Percentiles rank a stretch among this genome's conserved stretches.
Evolutionary conservation across 2,329 filamentous ascomycete genomes (phyloP).

Genomic region (Escovopsis sp.): DNA sequence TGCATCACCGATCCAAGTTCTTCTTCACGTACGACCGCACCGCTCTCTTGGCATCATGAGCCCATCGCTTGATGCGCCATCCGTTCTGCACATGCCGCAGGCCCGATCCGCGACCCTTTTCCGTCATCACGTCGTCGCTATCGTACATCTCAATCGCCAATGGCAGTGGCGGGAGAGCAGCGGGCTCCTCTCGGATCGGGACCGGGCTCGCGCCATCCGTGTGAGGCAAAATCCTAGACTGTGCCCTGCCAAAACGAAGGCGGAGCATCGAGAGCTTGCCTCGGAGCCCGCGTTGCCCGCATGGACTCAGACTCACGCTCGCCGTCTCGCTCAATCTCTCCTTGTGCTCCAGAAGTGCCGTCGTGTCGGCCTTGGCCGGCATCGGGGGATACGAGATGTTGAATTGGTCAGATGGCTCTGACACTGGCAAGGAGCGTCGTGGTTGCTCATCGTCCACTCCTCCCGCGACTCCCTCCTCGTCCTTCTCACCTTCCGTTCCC

Average conservation of each 20-base stretch:
- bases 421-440: conserved; percentile 5
- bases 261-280: conserved; percentile 19
- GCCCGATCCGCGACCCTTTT: conserved; percentile 4
- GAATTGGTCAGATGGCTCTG: conserved; percentile 19
- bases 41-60: conserved; percentile 17
- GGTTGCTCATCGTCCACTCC: neutral
- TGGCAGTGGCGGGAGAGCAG: no score
- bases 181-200: no score
- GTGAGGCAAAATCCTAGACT: neutral
- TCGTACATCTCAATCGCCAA: neutral
- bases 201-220: no score
- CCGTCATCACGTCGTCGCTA: neutral
- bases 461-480: no score
- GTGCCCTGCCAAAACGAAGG: conserved; percentile 10
- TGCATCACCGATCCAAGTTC: conserved; percentile 17
- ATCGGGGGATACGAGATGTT: conserved; percentile 19
- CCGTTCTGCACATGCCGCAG: conserved; percentile 10
- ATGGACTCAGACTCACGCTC: conserved; percentile 5
- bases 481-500: no score
- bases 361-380: conserved; percentile 5
- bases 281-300: conserved; percentile 9
- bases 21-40: conserved; percentile 19
- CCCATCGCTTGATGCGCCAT: conserved; percentile 20
- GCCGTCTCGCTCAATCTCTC: conserved; percentile 5
- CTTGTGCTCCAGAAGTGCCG: conserved; percentile 4